Evolutionary conservation across 192 early-diverging fungal genomes (phyloP).

Genomic region (Chytriomyces confervae): DNA sequence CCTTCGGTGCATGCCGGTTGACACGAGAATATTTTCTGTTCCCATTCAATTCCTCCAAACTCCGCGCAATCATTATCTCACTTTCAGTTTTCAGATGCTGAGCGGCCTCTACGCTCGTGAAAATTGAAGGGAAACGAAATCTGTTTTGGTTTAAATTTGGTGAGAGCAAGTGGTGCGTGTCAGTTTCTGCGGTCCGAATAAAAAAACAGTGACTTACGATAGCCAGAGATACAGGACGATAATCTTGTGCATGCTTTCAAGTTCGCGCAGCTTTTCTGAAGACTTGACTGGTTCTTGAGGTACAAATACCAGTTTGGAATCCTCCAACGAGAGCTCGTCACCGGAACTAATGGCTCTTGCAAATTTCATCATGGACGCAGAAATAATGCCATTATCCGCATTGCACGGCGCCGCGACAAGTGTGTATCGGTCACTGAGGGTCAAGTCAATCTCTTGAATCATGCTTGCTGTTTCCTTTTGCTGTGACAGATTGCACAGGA

Average conservation of each 20-base stretch:
- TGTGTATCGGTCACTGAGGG: constrained; percentile 71
- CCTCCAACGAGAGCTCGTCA: constrained; percentile 51
- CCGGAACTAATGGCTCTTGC: constrained; percentile 46
- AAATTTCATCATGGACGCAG: constrained; percentile 24
- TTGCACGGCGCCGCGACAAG: constrained; percentile 72
- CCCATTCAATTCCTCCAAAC: constrained; percentile 38
- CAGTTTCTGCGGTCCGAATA: not conserved
- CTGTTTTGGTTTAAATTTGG: constrained; percentile 36
- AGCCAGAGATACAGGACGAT: constrained; percentile 93
- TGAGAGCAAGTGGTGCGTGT: too few species aligned
- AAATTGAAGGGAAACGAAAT: constrained; percentile 65
- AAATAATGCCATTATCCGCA: constrained; percentile 38
- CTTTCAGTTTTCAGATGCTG: constrained; percentile 54
- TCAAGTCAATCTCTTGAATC: constrained; percentile 64
- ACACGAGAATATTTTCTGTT: not conserved
- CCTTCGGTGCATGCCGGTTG: not conserved
- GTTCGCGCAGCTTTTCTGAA: constrained; percentile 44
- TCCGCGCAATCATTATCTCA: constrained; percentile 55
- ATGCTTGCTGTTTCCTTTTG: constrained; percentile 67
- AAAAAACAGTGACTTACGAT: constrained; percentile 25
- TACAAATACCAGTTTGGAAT: constrained; percentile 51
- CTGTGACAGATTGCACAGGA: constrained; percentile 74
- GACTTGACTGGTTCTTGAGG: constrained; percentile 40
- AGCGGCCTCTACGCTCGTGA: constrained; percentile 57
- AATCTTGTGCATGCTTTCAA: constrained; percentile 78